Conservation (phyloP, 495 filamentous ascomycete genomes). For the Neurospora sp. region DNA sequence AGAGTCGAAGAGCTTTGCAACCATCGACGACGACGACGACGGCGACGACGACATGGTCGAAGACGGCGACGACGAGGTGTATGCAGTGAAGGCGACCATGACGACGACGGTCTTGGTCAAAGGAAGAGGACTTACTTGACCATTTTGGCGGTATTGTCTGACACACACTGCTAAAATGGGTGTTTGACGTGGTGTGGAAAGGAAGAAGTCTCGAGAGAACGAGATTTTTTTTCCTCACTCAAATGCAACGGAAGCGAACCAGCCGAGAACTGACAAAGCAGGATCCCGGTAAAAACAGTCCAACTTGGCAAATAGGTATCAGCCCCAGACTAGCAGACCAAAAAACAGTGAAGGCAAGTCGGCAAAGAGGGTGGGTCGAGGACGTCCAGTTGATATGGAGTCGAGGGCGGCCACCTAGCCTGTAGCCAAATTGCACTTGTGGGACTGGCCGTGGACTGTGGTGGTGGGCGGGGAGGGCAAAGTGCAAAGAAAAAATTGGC, state of each 20-base stretch:
- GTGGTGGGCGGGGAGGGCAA: constrained; percentile 10
- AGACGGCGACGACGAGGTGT: neutral
- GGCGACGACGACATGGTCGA: constrained; percentile 19
- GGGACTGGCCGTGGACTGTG: neutral
- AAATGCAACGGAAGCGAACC: neutral
- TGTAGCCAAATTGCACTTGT: constrained; percentile 16
- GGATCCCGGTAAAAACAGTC: constrained; percentile 9
- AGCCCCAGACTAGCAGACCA: constrained; percentile 17
- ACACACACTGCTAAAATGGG: constrained; percentile 21
- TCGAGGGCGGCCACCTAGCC: constrained; percentile 13
- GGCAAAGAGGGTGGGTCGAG: constrained; percentile 1
- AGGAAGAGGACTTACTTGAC: constrained; percentile 76
- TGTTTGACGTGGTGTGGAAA: constrained; percentile 10
- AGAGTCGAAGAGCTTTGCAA: constrained; percentile 4
- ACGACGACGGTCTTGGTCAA: neutral
- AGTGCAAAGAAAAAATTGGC: constrained; percentile 6
- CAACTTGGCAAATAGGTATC: constrained; percentile 15
- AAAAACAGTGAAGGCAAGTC: constrained; percentile 10
- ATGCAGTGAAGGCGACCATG: neutral
- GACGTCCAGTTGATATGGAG: neutral
- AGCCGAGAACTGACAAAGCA: constrained; percentile 14
- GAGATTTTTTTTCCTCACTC: constrained; percentile 19
- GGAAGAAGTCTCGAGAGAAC: constrained; percentile 15
- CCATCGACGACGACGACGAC: constrained; percentile 3
- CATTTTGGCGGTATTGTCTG: constrained; percentile 79